These are phyloP conservation scores for Phaeosphaeria sp. DNA, from an alignment of 2,329 filamentous ascomycete genomes.

Conservation along the genomic window DNA sequence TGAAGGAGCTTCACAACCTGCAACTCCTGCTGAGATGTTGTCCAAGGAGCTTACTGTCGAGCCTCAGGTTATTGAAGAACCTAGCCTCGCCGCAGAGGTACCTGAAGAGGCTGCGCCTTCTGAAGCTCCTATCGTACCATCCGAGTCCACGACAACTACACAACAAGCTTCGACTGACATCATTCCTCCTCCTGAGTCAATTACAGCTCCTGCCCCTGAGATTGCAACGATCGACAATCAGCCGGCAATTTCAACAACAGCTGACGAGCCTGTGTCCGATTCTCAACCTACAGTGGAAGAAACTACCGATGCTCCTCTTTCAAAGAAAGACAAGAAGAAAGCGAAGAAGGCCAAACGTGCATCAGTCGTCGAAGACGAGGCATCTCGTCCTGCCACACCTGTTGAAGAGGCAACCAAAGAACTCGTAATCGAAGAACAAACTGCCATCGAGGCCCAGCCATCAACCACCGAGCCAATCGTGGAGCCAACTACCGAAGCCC, in stretches of 20 bases:
- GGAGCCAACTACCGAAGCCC: background rate
- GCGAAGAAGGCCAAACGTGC: slow-evolving; percentile 26
- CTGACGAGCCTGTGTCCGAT: background rate
- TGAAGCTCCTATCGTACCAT: slow-evolving; percentile 1
- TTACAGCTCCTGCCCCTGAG: background rate
- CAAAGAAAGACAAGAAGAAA: slow-evolving; percentile 25
- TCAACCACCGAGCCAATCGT: background rate
- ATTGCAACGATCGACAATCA: background rate
- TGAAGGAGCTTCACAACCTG: slow-evolving; percentile 14
- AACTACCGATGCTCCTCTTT: slow-evolving; percentile 3
- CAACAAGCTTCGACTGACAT: slow-evolving; percentile 8
- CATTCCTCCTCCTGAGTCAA: background rate
- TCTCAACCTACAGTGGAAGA: slow-evolving; percentile 1
- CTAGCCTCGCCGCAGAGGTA: slow-evolving; percentile 6
- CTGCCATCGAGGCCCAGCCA: background rate
- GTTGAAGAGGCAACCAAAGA: slow-evolving; percentile 5
- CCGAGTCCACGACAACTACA: slow-evolving; percentile 13
- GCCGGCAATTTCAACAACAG: background rate
- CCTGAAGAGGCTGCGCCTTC: background rate
- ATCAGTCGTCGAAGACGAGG: slow-evolving; percentile 14
- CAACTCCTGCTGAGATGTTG: slow-evolving; percentile 15
- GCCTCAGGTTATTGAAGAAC: slow-evolving; percentile 3
- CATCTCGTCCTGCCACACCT: slow-evolving; percentile 14
- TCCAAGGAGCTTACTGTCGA: slow-evolving; percentile 4
- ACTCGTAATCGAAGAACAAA: background rate